Evolutionary conservation across 495 filamentous ascomycete genomes (phyloP), one percentile per base, ranked within the genome.

Genomic region (Aspergillus bertholletiae): DNA sequence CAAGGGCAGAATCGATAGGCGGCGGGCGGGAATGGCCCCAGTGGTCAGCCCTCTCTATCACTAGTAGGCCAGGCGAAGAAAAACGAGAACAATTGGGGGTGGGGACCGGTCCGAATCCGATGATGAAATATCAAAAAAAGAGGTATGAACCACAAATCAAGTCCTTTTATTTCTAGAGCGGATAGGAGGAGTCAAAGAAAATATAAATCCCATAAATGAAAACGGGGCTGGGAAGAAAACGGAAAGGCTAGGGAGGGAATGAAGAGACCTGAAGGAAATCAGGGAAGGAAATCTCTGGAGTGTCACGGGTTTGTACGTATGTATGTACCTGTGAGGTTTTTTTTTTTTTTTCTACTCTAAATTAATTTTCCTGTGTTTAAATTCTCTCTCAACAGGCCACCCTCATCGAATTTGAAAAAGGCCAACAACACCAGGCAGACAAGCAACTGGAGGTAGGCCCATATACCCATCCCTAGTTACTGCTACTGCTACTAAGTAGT

Each of bases 1-100:
- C 21, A 53, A 57, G 56, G 59, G 62, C 62, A 65, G 56, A 57
- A 57, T 58, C 45, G 53, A 55, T 49, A 62, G 56, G 57, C 61
- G 61, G 63, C 63, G 63, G 57, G 58, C 55, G 63, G 60, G 53
- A 65, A 39, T 54, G 46, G 35, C 52, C 54, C 46, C 54, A 54
- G 13, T 37, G 34, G 34, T 37, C 13, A 37, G 17, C n/a, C n/a
- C n/a, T n/a, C n/a, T n/a, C n/a, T 37, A 37, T 37, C 34, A 37
- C 34, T 37, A 15, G 34, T n/a, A n/a, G n/a, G n/a, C n/a, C 34
- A 15, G 34, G 34, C 13, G 11, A n/a, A 46, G 28, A 46, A 28
- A 15, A 24, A 27, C 5, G 1, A 11, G 24, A 30, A 47, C 18
- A 13, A 26, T 23, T 46, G 34, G 24, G 12, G 43, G 26, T 45